These are phyloP conservation scores for Plantago elongata DNA, from an alignment of 257 asterid species.

Conservation along the genomic window DNA sequence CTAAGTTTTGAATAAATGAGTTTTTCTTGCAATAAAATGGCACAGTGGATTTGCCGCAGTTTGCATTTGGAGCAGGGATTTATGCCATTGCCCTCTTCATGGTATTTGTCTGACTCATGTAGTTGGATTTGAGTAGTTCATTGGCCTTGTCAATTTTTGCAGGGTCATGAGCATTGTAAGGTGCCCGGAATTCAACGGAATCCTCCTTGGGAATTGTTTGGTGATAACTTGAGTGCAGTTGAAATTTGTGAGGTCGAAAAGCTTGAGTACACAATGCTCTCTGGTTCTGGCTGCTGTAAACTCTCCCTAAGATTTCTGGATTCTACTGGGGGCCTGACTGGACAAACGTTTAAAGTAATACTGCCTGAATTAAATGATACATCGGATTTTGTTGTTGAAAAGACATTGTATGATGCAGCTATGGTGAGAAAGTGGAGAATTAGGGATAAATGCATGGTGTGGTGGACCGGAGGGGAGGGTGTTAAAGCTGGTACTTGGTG, in stretches of 20 bases:
- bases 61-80: neutral
- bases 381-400: constrained; percentile 84
- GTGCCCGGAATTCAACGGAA: constrained; percentile 24
- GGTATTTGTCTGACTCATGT: neutral
- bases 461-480: constrained; percentile 64
- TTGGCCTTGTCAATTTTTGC: constrained; percentile 23
- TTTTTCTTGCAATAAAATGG: neutral
- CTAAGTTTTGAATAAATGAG: neutral
- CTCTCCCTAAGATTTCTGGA: constrained; percentile 61
- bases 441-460: constrained; percentile 65
- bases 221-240: constrained; percentile 49
- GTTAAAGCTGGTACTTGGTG: constrained; percentile 68
- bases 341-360: constrained; percentile 42
- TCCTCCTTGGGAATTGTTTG: constrained; percentile 50
- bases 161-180: constrained; percentile 81
- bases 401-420: constrained; percentile 62
- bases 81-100: neutral
- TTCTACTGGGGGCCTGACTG: constrained; percentile 33
- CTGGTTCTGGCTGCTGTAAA: constrained; percentile 93
- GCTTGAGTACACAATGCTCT: constrained; percentile 48
- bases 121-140: neutral
- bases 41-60: neutral
- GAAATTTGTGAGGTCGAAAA: constrained; percentile 72
- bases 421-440: constrained; percentile 57
- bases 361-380: constrained; percentile 70